Evolutionary conservation across 169 alveolate genomes (phyloP), one percentile per base, ranked within the genome.

Genomic region (Plasmodium ovale): DNA sequence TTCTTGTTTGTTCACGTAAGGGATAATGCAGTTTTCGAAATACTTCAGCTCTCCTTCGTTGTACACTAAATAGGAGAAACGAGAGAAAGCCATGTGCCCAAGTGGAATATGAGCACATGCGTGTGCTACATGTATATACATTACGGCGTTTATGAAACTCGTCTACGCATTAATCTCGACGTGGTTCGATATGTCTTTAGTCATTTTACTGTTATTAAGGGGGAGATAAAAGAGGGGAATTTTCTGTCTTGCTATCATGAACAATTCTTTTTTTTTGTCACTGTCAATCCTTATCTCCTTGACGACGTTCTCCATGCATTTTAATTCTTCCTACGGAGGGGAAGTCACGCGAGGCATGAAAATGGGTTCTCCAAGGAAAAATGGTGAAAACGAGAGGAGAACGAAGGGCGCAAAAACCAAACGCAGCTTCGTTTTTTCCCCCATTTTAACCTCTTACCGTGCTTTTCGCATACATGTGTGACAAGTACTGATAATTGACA

Each of bases 1-100:
- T 21, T 82, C 65, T 59, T 82, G 85, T 58, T 65, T 67, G 25
- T 68, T 64, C 27, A 82, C 90, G 53, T 82, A 82, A 25, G 90
- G 90, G 0, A 82, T 27, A 71, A 82, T 23, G 27, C 68, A 33
- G 23, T 49, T 68, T 59, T 68, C 84, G 54, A 67, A 65, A 59
- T 67, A 82, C 21, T 68, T 65, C 16, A 82, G 49, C 29, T 82
- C 90, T 35, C 62, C 70, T 82, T 82, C 90, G 47, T 35, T 82
- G 42, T 82, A 82, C 90, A 82, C 90, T 82, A 6, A 39, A 44
- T 10, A 59, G 42, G 33, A 49, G 21, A 64, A 25, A 12, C 6
- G 67, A 37, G n/a, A 6, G 47, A 3, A 27, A 60, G 37, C 31
- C 27, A 54, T 2, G 3, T n/a, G n/a, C 4, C 33, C 3, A 62